Base-by-base conservation (phyloP, 345 rosid species). In the Boechera divaricarpa region DNA sequence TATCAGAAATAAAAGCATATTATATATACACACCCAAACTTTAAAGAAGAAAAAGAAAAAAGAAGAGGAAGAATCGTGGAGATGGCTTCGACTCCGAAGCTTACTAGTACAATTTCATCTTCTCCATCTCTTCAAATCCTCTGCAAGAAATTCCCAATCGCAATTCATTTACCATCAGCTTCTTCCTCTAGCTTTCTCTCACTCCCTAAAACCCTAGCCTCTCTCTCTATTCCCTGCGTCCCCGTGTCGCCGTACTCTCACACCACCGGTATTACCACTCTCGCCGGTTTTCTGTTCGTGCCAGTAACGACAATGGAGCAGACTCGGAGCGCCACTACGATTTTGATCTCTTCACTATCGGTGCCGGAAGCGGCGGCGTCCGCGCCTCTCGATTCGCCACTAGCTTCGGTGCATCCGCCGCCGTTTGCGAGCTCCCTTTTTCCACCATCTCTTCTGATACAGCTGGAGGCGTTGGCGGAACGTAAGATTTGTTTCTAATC, bases 321-420 rank as follows among this genome's bases (percentile, higher is more conserved):
- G 93, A 91, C 15, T 53, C 83, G 5, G 48, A 82, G 5, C 87
- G 83, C 58, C 83, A 73, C 63, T 94, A 87, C 77, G 97, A 94
- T 77, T 94, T 88, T 72, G 98, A 92, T 83, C 95, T 94, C 73
- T 94, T 94, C 84, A 94, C 98, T 35, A 84, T 94, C 54, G 98
- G 97, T 63, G 98, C 97, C 5, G 98, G 97, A 2, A 91, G 97
- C 66, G 98, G 97, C 39, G 97, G 97, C 12, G 97, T 94, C 78
- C 97, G 98, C 7, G 98, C 97, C 45, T 90, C 97, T 41, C 97
- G 97, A 42, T 92, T 92, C 63, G 92, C 97, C 5, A 80, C 98
- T 65, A 87, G 85, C 86, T 88, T 85, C 58, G 98, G 97, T 13
- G 97, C 97, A 31, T 79, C 92, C 42, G 98, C 89, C 55, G 98